phyloP scores from a whole-genome alignment of 768 basidiomycete species.

The Fomitopsis pulvina region DNA sequence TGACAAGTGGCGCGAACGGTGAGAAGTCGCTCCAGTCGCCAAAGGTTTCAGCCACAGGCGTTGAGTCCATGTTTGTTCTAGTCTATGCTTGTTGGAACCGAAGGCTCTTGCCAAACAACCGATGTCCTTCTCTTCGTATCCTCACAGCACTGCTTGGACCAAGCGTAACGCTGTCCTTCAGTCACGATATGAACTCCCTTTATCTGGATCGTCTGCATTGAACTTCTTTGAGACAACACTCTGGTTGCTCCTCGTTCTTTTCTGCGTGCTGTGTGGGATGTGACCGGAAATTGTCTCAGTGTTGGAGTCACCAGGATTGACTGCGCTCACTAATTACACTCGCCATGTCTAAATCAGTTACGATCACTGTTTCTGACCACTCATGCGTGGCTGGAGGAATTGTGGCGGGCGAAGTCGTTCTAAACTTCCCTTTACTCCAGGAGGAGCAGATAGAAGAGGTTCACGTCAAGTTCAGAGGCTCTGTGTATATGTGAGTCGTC shows the following conservation, averaged over 20 bases:
- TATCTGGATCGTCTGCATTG: neutral
- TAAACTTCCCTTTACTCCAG: slow-evolving; percentile 9
- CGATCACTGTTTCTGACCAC: neutral
- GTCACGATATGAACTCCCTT: neutral
- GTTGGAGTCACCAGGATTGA: no score
- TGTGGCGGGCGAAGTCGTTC: slow-evolving; percentile 8
- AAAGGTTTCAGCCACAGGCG: neutral
- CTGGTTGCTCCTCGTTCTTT: neutral
- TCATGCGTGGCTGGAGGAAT: slow-evolving; percentile 6
- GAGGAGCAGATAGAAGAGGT: slow-evolving; percentile 11
- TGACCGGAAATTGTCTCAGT: neutral
- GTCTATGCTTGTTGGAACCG: slow-evolving; percentile 6
- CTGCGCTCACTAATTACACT: neutral
- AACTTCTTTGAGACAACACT: neutral
- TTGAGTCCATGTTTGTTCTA: neutral
- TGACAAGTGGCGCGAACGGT: neutral
- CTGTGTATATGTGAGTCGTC: slow-evolving; percentile 8
- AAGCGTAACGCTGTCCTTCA: no score
- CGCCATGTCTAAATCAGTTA: neutral
- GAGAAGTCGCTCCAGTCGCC: neutral
- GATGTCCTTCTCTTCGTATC: neutral
- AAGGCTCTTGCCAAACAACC: slow-evolving; percentile 16
- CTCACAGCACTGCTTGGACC: no score
- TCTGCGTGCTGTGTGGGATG: neutral
- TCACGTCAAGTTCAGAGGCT: slow-evolving; percentile 12